phyloP scores from a whole-genome alignment of 2,329 filamentous ascomycete genomes.

The Scedosporium dehoogii region DNA sequence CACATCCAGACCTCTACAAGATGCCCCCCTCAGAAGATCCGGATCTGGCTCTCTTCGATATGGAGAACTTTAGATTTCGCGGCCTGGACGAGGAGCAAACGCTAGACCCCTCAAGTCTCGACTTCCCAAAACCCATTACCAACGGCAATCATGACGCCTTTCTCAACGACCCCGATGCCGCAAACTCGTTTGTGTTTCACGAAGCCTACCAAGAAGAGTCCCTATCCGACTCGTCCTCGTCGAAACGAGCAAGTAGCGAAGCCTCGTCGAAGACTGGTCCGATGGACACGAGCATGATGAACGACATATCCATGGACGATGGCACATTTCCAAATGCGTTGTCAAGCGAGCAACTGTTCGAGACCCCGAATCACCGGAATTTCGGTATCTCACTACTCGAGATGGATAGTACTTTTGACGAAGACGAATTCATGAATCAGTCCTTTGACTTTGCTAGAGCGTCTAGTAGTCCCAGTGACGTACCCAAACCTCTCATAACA shows the following conservation, averaged over 20 bases:
- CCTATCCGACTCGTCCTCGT: conserved; percentile 41
- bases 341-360: not conserved
- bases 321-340: conserved; percentile 11
- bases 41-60: not conserved
- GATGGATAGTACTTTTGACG: conserved; percentile 10
- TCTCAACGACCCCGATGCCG: conserved; percentile 16
- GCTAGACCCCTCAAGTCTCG: conserved; percentile 1
- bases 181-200: conserved; percentile 7
- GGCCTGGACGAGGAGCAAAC: conserved; percentile 3
- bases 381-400: not conserved
- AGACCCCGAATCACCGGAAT: not conserved
- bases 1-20: not conserved
- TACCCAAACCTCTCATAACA: conserved; percentile 22
- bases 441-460: conserved; percentile 50
- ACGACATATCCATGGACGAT: conserved; percentile 33
- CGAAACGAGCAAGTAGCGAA: conserved; percentile 36
- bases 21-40: not conserved
- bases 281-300: conserved; percentile 29
- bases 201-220: conserved; percentile 35
- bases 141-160: not conserved
- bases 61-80: not conserved
- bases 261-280: conserved; percentile 32
- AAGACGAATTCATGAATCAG: conserved; percentile 35
- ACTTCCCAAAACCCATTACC: not conserved
- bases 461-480: conserved; percentile 44